phyloP scores from a whole-genome alignment of 495 filamentous ascomycete genomes.

The Penicillium diatomitis region DNA sequence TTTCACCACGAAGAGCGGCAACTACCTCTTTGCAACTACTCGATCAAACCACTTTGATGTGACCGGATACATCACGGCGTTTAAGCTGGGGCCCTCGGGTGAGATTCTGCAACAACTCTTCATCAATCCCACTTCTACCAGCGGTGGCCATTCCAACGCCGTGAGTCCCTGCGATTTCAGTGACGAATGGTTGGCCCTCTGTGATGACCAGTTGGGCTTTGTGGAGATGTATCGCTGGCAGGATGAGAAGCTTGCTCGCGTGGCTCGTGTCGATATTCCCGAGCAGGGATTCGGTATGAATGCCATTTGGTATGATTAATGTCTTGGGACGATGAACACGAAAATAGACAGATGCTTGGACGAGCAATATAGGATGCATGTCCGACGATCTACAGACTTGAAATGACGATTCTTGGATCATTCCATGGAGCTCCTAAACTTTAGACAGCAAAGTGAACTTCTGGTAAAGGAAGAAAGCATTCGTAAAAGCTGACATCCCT shows the following conservation, averaged over 20 bases:
- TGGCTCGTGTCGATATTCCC: conserved; percentile 62
- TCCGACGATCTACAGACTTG: no score
- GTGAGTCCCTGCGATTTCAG: conserved; percentile 71
- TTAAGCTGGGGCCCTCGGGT: conserved; percentile 58
- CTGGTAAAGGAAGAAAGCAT: no score
- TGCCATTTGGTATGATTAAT: conserved; percentile 79
- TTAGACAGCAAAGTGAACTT: no score
- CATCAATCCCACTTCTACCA: conserved; percentile 74
- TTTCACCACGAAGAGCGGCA: conserved; percentile 52
- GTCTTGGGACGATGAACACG: neutral
- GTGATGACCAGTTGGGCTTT: conserved; percentile 75
- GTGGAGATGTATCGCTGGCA: conserved; percentile 80
- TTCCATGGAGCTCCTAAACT: no score
- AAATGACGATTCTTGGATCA: no score
- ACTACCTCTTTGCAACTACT: conserved; percentile 73
- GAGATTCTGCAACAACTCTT: conserved; percentile 67
- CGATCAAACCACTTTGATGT: conserved; percentile 65
- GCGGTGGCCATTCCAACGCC: conserved; percentile 77
- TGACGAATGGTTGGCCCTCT: conserved; percentile 78
- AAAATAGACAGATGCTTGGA: neutral
- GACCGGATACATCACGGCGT: conserved; percentile 73
- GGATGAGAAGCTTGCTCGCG: conserved; percentile 66
- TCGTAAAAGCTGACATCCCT: no score
- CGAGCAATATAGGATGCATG: neutral
- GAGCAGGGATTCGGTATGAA: conserved; percentile 87